phyloP scores from a whole-genome alignment of 352 stramenopile genomes.

The Pythium guiyangense region DNA sequence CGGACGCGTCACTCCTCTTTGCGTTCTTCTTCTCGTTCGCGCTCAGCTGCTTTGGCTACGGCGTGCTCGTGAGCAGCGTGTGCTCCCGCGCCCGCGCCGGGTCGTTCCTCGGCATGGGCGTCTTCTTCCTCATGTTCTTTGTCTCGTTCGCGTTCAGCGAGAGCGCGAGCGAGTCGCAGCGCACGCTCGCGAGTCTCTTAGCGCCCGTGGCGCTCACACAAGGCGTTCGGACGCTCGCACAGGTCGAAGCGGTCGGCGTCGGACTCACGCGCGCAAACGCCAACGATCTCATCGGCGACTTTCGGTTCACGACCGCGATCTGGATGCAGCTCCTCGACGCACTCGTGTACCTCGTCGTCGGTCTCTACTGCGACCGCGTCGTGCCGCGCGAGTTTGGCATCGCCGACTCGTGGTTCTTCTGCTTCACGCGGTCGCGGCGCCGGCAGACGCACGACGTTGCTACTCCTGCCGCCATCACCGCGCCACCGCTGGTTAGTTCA shows the following conservation, averaged over 20 bases:
- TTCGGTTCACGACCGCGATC: slow-evolving; percentile 58
- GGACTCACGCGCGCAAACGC: slow-evolving; percentile 39
- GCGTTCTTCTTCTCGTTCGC: slow-evolving; percentile 75
- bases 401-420: slow-evolving; percentile 88
- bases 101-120: slow-evolving; percentile 63
- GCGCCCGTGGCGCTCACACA: slow-evolving; percentile 70
- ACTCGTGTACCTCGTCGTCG: slow-evolving; percentile 81
- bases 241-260: slow-evolving; percentile 45
- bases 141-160: slow-evolving; percentile 73
- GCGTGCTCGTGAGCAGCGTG: slow-evolving; percentile 65
- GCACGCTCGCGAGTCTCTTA: slow-evolving; percentile 38
- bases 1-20: slow-evolving; percentile 36
- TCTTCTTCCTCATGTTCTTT: slow-evolving; percentile 82
- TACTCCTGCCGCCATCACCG: not conserved
- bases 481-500: not conserved
- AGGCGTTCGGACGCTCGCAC: slow-evolving; percentile 56
- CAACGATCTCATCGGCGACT: slow-evolving; percentile 30
- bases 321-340: slow-evolving; percentile 89
- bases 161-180: slow-evolving; percentile 21
- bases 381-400: slow-evolving; percentile 92
- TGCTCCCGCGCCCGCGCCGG: slow-evolving; percentile 54
- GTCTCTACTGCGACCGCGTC: slow-evolving; percentile 89
- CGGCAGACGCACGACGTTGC: not conserved
- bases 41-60: slow-evolving; percentile 72
- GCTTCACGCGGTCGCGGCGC: slow-evolving; percentile 41